These are phyloP conservation scores for Zangia roseola DNA, from an alignment of 768 basidiomycete species.

Conservation along the genomic window DNA sequence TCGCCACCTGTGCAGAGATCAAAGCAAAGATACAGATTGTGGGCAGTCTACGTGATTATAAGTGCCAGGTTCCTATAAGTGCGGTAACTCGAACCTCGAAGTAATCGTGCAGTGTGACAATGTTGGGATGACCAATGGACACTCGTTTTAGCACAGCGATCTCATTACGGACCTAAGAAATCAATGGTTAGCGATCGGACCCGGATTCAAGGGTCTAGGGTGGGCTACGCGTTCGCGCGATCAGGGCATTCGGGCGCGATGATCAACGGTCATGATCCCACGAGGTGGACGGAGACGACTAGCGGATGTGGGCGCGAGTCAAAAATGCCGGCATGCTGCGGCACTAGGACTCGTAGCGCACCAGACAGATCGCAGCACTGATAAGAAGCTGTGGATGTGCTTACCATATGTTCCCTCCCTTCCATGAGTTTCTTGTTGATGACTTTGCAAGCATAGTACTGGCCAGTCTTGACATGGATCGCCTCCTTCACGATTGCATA, in stretches of 20 bases:
- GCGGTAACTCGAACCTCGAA: conserved; percentile 66
- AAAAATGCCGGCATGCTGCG: not conserved
- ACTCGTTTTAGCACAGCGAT: conserved; percentile 93
- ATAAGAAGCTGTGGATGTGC: conserved; percentile 22
- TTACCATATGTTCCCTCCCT: conserved; percentile 95
- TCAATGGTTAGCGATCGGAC: conserved; percentile 8
- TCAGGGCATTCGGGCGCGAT: not conserved
- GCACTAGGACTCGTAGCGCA: not conserved
- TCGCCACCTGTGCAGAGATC: conserved; percentile 98
- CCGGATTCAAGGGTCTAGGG: conserved; percentile 15
- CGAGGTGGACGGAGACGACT: not conserved
- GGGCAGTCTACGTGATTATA: conserved; percentile 58
- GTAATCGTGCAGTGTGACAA: conserved; percentile 94
- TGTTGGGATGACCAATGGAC: conserved; percentile 85
- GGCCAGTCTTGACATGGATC: conserved; percentile 86
- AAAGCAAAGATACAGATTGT: conserved; percentile 93
- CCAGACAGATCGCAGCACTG: conserved; percentile 5
- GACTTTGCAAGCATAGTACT: conserved; percentile 99
- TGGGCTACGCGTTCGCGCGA: not conserved
- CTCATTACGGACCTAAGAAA: conserved; percentile 85
- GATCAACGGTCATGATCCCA: conserved; percentile 12
- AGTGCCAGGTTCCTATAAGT: not conserved
- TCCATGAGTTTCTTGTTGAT: conserved; percentile 99
- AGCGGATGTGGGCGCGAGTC: conserved; percentile 5
- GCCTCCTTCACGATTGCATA: conserved; percentile 97